Evolutionary conservation across 257 asterid genomes (phyloP), one percentile per base, ranked within the genome.

Genomic region (Solanum pimpinellifolium): DNA sequence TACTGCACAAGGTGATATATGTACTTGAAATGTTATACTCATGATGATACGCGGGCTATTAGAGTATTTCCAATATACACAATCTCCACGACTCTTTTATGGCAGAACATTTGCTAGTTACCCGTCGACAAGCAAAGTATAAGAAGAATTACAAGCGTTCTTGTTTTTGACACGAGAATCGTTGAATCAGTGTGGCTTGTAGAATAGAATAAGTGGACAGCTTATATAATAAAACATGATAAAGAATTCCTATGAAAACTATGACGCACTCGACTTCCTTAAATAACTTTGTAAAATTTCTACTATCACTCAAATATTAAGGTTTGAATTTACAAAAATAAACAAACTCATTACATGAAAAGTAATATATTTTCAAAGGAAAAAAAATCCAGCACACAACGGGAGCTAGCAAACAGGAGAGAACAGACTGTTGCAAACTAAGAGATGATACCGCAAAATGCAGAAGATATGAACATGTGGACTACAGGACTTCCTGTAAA

Each of bases 41-140:
- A 3, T 29, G 29, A 29, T 47, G 29, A 80, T 29, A 80, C 29
- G 3, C 69, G 6, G 68, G 85, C 12, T 47, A 80, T 46, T 78
- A 78, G 10, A 15, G 66, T 29, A 78, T 78, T 10, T 78, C 42
- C 27, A 46, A 47, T 9, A 46, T 46, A 25, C 27, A 46, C 16
- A 41, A 78, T 29, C 66, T 78, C 66, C 27, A 16, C 18, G 25
- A 27, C 84, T 78, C 42, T 21, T 31, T 31, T 31, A 31, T 83
- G 72, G 99, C 99, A 9, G 99, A 97, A 88, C 59, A 93, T 74
- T 73, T 95, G 88, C 78, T 95, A 44, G 91, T 44, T 27, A 89
- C 86, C 81, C 98, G 96, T 88, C 89, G 99, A 11, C 87, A 80
- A 3, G 93, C 87, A 86, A 97, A 96, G 46, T 88, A 93, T 88